Evolutionary conservation across 179 eudicot species (phyloP).

Genomic region (Sideroxylon spinosum): DNA sequence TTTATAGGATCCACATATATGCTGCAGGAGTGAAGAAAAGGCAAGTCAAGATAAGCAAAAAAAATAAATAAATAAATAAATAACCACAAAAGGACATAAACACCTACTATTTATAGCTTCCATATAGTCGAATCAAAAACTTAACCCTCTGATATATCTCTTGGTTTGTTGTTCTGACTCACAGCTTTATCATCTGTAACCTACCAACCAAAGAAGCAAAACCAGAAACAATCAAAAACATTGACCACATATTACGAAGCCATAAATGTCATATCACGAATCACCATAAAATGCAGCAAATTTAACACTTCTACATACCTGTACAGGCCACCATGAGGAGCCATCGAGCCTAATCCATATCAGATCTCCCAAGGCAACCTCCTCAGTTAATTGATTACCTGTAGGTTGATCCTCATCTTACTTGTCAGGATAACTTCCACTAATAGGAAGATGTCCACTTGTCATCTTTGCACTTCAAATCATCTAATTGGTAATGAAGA

Average conservation of each 20-base stretch:
- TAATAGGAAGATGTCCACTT: slow-evolving; percentile 19
- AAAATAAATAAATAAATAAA: background rate
- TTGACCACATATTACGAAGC: background rate
- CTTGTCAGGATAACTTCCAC: slow-evolving; percentile 21
- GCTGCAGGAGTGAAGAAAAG: slow-evolving; percentile 30
- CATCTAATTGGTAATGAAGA: slow-evolving; percentile 1
- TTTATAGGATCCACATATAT: slow-evolving; percentile 37
- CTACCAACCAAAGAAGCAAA: slow-evolving; percentile 25
- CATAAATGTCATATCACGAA: background rate
- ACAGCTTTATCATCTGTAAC: slow-evolving; percentile 42
- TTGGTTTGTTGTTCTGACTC: slow-evolving; percentile 38
- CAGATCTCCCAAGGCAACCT: slow-evolving; percentile 39
- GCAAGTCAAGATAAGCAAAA: slow-evolving; percentile 6
- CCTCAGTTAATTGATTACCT: slow-evolving; percentile 18
- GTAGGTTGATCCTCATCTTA: slow-evolving; percentile 19
- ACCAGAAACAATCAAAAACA: background rate
- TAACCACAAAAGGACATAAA: background rate
- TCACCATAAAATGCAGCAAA: slow-evolving; percentile 6
- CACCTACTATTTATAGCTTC: slow-evolving; percentile 61
- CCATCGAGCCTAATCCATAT: slow-evolving; percentile 51
- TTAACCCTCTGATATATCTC: slow-evolving; percentile 30
- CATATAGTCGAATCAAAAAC: slow-evolving; percentile 72
- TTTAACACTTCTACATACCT: slow-evolving; percentile 28
- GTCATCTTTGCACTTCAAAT: slow-evolving; percentile 32
- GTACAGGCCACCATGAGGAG: slow-evolving; percentile 73